phyloP scores from a whole-genome alignment of 352 stramenopile species.

The Globisporangium middletonii region DNA sequence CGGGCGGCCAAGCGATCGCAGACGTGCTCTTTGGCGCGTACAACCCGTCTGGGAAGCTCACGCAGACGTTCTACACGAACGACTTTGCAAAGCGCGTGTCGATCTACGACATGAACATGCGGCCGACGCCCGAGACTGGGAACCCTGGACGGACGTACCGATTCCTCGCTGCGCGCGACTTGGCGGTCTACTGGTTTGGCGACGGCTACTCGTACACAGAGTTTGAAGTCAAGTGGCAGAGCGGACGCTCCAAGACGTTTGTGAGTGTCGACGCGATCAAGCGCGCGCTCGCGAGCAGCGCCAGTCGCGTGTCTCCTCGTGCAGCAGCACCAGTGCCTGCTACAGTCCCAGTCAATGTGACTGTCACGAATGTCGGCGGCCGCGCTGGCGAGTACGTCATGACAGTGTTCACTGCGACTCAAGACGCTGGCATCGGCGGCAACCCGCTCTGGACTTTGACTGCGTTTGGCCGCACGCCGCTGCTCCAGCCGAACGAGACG shows the following conservation, averaged over 20 bases:
- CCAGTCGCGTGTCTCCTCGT: constrained; percentile 8
- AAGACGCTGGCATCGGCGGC: constrained; percentile 19
- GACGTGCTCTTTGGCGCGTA: constrained; percentile 72
- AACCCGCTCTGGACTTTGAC: constrained; percentile 44
- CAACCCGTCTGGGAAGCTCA: constrained; percentile 59
- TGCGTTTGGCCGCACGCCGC: constrained; percentile 46
- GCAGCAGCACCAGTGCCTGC: constrained; percentile 5
- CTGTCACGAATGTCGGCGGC: constrained; percentile 37
- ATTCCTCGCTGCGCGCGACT: constrained; percentile 54
- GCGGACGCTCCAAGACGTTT: constrained; percentile 5
- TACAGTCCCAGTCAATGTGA: constrained; percentile 22
- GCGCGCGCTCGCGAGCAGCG: constrained; percentile 7
- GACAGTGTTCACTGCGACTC: constrained; percentile 31
- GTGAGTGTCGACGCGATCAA: constrained; percentile 12
- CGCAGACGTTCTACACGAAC: constrained; percentile 67
- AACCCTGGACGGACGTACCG: constrained; percentile 81
- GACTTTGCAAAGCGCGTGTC: constrained; percentile 43
- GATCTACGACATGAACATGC: constrained; percentile 86
- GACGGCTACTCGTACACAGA: constrained; percentile 74
- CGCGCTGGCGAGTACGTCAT: constrained; percentile 35
- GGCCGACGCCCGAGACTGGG: constrained; percentile 40
- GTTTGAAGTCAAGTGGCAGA: constrained; percentile 43
- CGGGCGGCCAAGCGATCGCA: constrained; percentile 57
- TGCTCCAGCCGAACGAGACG: constrained; percentile 21
- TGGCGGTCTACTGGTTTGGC: constrained; percentile 69